A percentile compares a stretch with the other conserved stretches of the same genome.
Evolutionary conservation across 2,329 filamentous ascomycete genomes (phyloP).

Genomic region (Waltergamsia citrina): DNA sequence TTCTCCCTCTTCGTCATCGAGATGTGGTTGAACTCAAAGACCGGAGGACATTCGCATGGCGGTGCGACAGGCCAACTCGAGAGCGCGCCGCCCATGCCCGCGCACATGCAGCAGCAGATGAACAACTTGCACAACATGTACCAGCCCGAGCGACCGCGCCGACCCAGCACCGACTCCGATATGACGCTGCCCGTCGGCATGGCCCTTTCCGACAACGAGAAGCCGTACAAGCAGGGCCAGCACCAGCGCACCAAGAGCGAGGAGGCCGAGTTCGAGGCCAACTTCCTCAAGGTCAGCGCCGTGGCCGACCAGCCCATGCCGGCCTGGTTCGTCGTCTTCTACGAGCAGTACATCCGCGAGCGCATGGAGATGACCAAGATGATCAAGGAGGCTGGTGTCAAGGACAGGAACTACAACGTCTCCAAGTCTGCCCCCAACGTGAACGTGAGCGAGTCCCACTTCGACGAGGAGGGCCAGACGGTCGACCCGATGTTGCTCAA

Average conservation of each 20-base stretch:
- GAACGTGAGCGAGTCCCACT: not conserved
- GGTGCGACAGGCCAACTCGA: constrained; percentile 47
- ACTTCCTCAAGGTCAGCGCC: constrained; percentile 1
- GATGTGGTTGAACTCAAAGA: constrained; percentile 51
- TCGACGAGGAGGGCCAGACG: constrained; percentile 29
- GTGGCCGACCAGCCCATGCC: constrained; percentile 33
- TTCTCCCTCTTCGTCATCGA: constrained; percentile 54
- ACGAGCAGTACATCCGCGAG: constrained; percentile 53
- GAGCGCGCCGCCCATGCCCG: constrained; percentile 5
- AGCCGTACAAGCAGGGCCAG: not conserved
- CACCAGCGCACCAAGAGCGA: not conserved
- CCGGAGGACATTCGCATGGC: constrained; percentile 48
- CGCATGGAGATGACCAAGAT: constrained; percentile 48
- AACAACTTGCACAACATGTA: not conserved
- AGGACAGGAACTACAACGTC: not conserved
- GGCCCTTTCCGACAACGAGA: not conserved
- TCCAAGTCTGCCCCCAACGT: not conserved
- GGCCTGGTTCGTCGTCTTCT: constrained; percentile 53
- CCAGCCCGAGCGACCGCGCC: not conserved
- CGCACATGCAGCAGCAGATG: constrained; percentile 4
- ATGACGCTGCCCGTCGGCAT: not conserved
- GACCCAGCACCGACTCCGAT: not conserved
- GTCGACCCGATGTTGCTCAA: constrained; percentile 39
- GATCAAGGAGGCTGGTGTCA: constrained; percentile 24
- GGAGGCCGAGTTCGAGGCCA: not conserved